Base-by-base conservation (phyloP, 2,329 filamentous ascomycete species). In the Fusarium sp. region DNA sequence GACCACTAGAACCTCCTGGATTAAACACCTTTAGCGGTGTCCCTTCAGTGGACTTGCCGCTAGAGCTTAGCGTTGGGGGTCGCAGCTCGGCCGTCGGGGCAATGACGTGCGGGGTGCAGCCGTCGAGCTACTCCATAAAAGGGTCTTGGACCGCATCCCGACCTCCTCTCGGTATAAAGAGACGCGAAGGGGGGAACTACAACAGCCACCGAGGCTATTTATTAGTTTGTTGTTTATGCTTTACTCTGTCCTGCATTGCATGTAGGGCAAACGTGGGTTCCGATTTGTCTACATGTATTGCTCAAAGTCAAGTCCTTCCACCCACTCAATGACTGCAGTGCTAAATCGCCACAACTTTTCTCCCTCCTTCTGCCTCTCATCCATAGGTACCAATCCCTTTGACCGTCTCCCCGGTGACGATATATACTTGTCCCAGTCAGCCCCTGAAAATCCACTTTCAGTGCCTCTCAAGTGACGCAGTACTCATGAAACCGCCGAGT, bases 31-130 rank as follows among this genome's bases (percentile, higher is more conserved):
- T 27, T 29, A 60, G 40, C 62, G 27, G 8, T 27, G 59, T 57
- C 56, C 56, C 40, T 62, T 57, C 47, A 62, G 50, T 50, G 54
- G 56, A 4, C 47, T 42, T 8, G 24, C 59, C 47, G 60, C 56
- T 71, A 64, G 35, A 60, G 37, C 47, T 52, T 62, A 45, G 34
- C 45, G 66, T 70, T 70, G 69, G 66, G 62, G 72, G 69, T 66
- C 40, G 58, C 47, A 40, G 66, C 69, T 79, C 76, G 77, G 62
- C 57, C 62, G 67, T 79, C 77, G 77, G 77, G 76, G 64, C 65
- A 79, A 75, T 71, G 66, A 34, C 54, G 62, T 78, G 76, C 77
- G 77, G 76, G 72, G 74, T 62, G 61, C 57, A 47, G 27, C 47
- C 18, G n/a, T 50, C 40, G 59, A 62, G 59, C 59, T 62, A 62